Conservation (phyloP, 2,329 filamentous ascomycete genomes). For the Aureobasidium namibiae region DNA sequence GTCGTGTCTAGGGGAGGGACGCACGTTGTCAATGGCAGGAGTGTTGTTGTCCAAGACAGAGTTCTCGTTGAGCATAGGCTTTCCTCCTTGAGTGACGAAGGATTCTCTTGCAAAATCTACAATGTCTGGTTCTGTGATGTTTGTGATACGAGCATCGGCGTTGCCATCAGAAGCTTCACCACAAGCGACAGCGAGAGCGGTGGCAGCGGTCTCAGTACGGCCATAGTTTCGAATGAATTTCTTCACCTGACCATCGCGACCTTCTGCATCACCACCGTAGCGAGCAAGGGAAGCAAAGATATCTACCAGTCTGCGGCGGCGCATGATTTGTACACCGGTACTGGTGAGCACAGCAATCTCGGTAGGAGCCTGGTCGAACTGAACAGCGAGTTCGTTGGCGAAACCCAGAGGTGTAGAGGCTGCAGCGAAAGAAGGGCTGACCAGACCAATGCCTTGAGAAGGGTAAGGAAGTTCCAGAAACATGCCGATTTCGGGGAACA, state of each 20-base stretch:
- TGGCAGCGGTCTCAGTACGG: constrained; percentile 78
- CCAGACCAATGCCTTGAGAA: constrained; percentile 70
- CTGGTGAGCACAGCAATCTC: constrained; percentile 91
- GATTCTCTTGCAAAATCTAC: constrained; percentile 76
- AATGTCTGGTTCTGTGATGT: constrained; percentile 72
- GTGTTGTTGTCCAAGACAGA: constrained; percentile 51
- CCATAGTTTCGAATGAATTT: constrained; percentile 83
- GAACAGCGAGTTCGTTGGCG: constrained; percentile 91
- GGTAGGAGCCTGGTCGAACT: constrained; percentile 73
- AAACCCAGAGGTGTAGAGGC: constrained; percentile 65
- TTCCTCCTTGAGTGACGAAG: constrained; percentile 88
- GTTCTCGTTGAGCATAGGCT: constrained; percentile 76
- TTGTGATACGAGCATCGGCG: constrained; percentile 58
- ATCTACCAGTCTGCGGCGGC: constrained; percentile 77
- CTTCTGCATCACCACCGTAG: constrained; percentile 65
- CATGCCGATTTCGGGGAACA: constrained; percentile 70
- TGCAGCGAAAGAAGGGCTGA: constrained; percentile 65
- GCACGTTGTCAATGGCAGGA: constrained; percentile 70
- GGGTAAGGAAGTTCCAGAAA: constrained; percentile 69
- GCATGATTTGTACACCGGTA: constrained; percentile 78
- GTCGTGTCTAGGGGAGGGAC: constrained; percentile 80
- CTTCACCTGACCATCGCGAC: constrained; percentile 70
- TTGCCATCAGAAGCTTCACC: constrained; percentile 82
- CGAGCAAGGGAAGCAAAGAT: constrained; percentile 80
- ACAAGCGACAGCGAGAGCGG: constrained; percentile 88